These are phyloP conservation scores for Yamadazyma akitaensis DNA, from an alignment of 805 yeast genomes.

Conservation along the genomic window DNA sequence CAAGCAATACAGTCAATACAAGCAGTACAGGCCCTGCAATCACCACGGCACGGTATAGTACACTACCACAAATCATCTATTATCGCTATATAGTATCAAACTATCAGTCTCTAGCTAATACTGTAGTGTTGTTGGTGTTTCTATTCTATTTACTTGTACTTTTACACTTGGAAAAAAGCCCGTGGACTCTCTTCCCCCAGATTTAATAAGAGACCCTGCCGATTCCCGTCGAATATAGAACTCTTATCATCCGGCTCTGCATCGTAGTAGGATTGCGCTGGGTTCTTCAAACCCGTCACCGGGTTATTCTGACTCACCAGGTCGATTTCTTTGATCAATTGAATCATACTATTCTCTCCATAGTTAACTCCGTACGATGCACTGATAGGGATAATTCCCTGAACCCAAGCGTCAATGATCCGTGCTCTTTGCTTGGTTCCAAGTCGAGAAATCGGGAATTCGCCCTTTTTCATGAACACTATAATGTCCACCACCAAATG, in stretches of 20 bases:
- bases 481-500: slow-evolving; percentile 81
- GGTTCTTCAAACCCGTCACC: slow-evolving; percentile 37
- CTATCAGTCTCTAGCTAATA: too few relatives aligned
- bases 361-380: slow-evolving; percentile 52
- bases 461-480: slow-evolving; percentile 65
- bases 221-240: slow-evolving; percentile 31
- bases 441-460: slow-evolving; percentile 66
- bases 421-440: slow-evolving; percentile 75
- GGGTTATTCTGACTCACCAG: slow-evolving; percentile 38
- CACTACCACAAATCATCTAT: too few relatives aligned
- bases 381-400: slow-evolving; percentile 41
- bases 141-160: too few relatives aligned
- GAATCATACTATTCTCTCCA: slow-evolving; percentile 64
- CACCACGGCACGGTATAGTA: too few relatives aligned
- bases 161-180: background rate
- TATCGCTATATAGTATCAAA: too few relatives aligned
- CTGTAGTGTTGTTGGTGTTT: too few relatives aligned
- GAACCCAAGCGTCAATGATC: slow-evolving; percentile 54
- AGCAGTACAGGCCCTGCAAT: too few relatives aligned
- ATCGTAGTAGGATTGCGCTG: slow-evolving; percentile 41
- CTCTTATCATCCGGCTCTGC: slow-evolving; percentile 16
- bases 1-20: too few relatives aligned
- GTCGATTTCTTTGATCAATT: slow-evolving; percentile 55
- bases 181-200: slow-evolving; percentile 7
- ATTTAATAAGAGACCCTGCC: slow-evolving; percentile 31